Base-by-base conservation (phyloP, 2,329 filamentous ascomycete species). In the Fusarium sp. region DNA sequence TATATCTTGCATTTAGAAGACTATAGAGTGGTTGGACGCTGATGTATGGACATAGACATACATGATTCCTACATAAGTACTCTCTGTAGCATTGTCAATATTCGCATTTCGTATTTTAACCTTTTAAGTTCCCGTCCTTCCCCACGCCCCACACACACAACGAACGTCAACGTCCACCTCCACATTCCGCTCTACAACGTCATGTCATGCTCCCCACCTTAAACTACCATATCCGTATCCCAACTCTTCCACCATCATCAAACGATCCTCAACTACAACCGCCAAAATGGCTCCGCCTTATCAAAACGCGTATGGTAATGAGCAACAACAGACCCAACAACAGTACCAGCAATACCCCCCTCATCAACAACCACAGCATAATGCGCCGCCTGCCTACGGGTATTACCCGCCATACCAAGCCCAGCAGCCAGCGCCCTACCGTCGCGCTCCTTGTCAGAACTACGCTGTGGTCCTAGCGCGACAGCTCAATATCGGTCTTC, bases 401-500 rank as follows among this genome's bases (percentile, higher is more conserved):
- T 67, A 67, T 48, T 44, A 65, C 40, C 45, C 48, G 13, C 58
- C 56, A 2, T 58, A 64, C 33, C 64, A 55, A 43, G 17, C 45
- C 22, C 41, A 53, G 20, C 52, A 52, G 22, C 43, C 53, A 45
- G 24, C 45, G 11, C 49, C 46, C 14, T 54, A 35, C 26, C 63
- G 52, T 17, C 57, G 32, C n/a, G 51, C 40, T 41, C 60, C 48
- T 8, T 59, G 53, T 43, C 48, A 63, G 28, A 53, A 52, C 37
- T 67, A 47, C 39, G 40, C 65, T 22, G 56, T 70, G 11, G 39
- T 41, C 24, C 48, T 61, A 22, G 67, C 67, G 3, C 69, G 70
- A 8, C 58, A 63, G n/a, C 64, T 73, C 37, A 53, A 65, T 13
- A 56, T 75, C 54, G 53, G 75, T 17, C 61, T 73, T 14, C 56